Conservation (phyloP, 352 stramenopile genomes). For the Lagenidium sp. region DNA sequence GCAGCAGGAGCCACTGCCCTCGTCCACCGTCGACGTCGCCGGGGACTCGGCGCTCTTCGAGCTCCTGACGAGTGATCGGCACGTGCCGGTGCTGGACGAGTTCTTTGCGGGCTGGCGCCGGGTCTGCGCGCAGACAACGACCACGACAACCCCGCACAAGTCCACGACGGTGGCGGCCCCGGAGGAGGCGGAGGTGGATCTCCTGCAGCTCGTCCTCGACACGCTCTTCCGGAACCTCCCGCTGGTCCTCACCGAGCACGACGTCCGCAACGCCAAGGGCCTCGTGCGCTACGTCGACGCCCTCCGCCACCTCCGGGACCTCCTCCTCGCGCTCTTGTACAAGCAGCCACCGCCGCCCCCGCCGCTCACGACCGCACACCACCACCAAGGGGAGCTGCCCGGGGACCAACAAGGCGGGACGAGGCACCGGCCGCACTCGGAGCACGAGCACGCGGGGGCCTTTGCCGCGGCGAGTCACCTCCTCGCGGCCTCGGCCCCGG, state of each 20-base stretch:
- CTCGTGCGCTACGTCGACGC: slow-evolving; percentile 50
- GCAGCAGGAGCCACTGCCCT: no score
- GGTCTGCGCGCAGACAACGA: neutral
- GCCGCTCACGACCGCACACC: neutral
- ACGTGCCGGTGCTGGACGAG: slow-evolving; percentile 44
- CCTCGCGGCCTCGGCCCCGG: neutral
- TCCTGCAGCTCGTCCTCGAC: slow-evolving; percentile 54
- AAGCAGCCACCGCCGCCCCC: no score
- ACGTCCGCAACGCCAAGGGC: slow-evolving; percentile 30
- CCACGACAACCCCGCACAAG: neutral
- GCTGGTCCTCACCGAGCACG: slow-evolving; percentile 32
- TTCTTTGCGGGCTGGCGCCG: slow-evolving; percentile 49
- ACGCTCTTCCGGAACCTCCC: slow-evolving; percentile 55
- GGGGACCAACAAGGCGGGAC: no score
- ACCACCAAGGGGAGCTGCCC: neutral
- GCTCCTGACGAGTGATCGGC: slow-evolving; percentile 58
- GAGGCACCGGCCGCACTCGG: no score
- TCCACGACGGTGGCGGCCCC: slow-evolving; percentile 1
- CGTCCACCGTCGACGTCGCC: slow-evolving; percentile 1
- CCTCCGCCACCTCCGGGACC: slow-evolving; percentile 35
- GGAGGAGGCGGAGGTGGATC: slow-evolving; percentile 12
- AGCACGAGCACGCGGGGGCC: no score
- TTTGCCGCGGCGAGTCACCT: no score
- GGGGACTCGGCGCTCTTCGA: slow-evolving; percentile 28
- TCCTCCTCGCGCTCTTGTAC: slow-evolving; percentile 45